phyloP scores from a whole-genome alignment of 495 filamentous ascomycete genomes.

The Endocarpon pusillum region DNA sequence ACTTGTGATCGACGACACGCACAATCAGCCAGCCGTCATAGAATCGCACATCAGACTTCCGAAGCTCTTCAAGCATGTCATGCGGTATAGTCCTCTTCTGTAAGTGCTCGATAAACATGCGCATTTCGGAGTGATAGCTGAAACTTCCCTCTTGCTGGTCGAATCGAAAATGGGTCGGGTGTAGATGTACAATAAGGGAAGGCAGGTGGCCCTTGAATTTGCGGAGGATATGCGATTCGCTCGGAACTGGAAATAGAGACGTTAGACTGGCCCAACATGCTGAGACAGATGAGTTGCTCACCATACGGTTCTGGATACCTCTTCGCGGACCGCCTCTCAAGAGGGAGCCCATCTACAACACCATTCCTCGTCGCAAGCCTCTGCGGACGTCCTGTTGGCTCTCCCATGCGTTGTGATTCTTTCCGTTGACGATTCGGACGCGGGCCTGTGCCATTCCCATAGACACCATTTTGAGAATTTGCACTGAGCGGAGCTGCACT shows the following conservation, averaged over 20 bases:
- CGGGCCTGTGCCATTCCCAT: conserved; percentile 26
- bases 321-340: conserved; percentile 22
- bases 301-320: conserved; percentile 33
- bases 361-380: conserved; percentile 19
- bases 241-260: conserved; percentile 35
- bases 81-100: conserved; percentile 48
- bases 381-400: conserved; percentile 18
- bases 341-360: conserved; percentile 12
- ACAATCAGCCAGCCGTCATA: conserved; percentile 96
- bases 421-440: conserved; percentile 25
- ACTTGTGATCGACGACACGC: conserved; percentile 71
- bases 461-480: conserved; percentile 11
- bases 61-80: conserved; percentile 55
- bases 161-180: conserved; percentile 76
- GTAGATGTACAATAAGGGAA: conserved; percentile 71
- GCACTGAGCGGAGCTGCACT: conserved; percentile 22
- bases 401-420: conserved; percentile 29
- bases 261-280: conserved; percentile 2
- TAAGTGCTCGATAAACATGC: conserved; percentile 62
- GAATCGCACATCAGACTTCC: conserved; percentile 51
- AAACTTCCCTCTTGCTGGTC: conserved; percentile 90
- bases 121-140: conserved; percentile 80
- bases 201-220: conserved; percentile 64
- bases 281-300: conserved; percentile 11
- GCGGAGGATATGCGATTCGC: conserved; percentile 57